Percentiles rank a stretch among this genome's conserved stretches.
Evolutionary conservation across 306 rosid species (phyloP).

Genomic region (Inga leiocalycina): DNA sequence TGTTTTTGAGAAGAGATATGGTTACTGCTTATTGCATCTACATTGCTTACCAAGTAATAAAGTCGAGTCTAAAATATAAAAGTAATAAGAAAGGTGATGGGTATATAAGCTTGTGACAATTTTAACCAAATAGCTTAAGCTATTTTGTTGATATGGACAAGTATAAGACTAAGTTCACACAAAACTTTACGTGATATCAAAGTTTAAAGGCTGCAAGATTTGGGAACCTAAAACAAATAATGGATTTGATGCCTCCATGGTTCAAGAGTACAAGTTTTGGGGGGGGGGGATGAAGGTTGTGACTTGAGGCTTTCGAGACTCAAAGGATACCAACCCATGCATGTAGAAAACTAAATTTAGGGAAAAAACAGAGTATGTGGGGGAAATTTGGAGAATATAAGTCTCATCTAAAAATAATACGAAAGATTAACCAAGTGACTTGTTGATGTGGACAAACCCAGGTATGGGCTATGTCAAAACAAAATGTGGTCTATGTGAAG

Average conservation of each 20-base stretch:
- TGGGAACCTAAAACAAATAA: neutral
- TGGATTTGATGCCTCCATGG: neutral
- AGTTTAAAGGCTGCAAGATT: neutral
- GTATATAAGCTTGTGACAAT: neutral
- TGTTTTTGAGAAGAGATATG: neutral
- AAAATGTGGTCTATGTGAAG: constrained; percentile 21
- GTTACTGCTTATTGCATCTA: constrained; percentile 12
- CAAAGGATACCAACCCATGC: too few relatives aligned
- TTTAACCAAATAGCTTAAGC: neutral
- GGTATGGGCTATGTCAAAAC: neutral
- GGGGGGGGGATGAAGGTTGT: neutral
- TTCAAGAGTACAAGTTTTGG: neutral
- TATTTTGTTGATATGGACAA: neutral
- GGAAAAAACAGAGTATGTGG: too few relatives aligned
- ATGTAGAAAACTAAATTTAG: too few relatives aligned
- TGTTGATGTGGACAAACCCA: neutral
- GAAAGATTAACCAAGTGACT: neutral
- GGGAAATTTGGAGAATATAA: too few relatives aligned
- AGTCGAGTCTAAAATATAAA: neutral
- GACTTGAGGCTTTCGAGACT: too few relatives aligned
- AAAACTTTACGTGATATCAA: neutral
- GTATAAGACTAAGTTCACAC: neutral
- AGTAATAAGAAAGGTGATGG: neutral
- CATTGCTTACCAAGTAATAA: constrained; percentile 18
- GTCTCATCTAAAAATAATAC: too few relatives aligned